Evolutionary conservation across 495 filamentous ascomycete genomes (phyloP), one percentile per base, ranked within the genome.

Genomic region (Rusavskia elegans): DNA sequence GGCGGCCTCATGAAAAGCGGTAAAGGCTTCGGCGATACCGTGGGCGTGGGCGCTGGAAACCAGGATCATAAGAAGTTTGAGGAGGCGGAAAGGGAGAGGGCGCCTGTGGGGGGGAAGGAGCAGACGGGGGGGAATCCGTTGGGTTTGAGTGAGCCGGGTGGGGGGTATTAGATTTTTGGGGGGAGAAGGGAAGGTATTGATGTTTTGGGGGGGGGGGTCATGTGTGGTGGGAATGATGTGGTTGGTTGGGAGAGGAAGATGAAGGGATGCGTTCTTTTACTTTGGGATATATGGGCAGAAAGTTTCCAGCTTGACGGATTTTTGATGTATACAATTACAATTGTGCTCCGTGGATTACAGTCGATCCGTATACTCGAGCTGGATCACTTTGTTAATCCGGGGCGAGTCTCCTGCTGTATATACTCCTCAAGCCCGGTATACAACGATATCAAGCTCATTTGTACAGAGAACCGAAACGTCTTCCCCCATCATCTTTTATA

Each of bases 131-230:
- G 53, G 17, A 59, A 59, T 50, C 57, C 57, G 29, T 54, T 59
- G 36, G 57, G 57, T 51, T 38, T 64, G 41, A 70, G 69, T 50
- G 64, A 67, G 20, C 63, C 59, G 45, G 64, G 63, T 27, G 62
- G 53, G 5, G 53, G 30, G 19, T 46, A 36, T 23, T 49, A 14
- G 13, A 0, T 35, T 35, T 10, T 21, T 25, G 48, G 57, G 32
- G 45, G 57, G 20, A 52, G 49, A 32, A 50, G 35, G 32, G 57
- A 61, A 57, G 55, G 52, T 10, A 53, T 51, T 27, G 45, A 20
- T 17, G 46, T 50, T 27, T 32, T 13, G 46, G 20, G n/a, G 7
- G 45, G 23, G 37, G 45, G 1, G 41, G n/a, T n/a, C n/a, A n/a
- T n/a, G n/a, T n/a, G n/a, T n/a, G n/a, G n/a, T n/a, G n/a, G n/a